These are phyloP conservation scores for Trichoderma parareesei DNA, from an alignment of 495 filamentous ascomycete genomes.

Conservation along the genomic window DNA sequence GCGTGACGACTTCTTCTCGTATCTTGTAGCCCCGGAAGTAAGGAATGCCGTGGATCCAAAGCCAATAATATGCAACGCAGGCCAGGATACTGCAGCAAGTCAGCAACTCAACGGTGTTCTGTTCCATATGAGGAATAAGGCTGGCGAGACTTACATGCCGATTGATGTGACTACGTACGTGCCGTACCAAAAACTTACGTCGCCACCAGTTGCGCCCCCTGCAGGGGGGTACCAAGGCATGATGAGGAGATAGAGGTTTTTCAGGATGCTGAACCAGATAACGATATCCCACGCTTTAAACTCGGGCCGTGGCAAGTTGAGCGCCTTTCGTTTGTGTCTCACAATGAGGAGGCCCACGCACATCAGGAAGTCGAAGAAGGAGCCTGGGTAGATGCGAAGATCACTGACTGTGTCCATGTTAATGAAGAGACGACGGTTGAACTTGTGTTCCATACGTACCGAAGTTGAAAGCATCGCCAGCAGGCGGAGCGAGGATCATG, in stretches of 20 bases:
- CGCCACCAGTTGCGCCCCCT: conserved; percentile 45
- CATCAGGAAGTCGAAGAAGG: conserved; percentile 47
- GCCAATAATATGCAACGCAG: conserved; percentile 48
- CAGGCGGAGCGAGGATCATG: conserved; percentile 59
- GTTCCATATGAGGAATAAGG: background rate
- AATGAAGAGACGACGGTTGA: conserved; percentile 10
- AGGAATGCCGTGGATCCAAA: conserved; percentile 49
- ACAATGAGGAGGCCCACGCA: conserved; percentile 46
- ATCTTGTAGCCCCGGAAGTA: conserved; percentile 41
- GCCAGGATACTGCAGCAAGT: conserved; percentile 29
- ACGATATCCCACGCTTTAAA: conserved; percentile 49
- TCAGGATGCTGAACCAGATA: conserved; percentile 45
- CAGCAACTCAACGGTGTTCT: background rate
- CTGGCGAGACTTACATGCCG: conserved; percentile 40
- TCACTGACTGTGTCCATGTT: conserved; percentile 41
- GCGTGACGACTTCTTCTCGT: conserved; percentile 42
- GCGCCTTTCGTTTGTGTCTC: background rate
- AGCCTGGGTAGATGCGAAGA: conserved; percentile 43
- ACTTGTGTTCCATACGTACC: conserved; percentile 17
- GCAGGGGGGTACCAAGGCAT: conserved; percentile 61
- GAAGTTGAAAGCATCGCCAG: conserved; percentile 63
- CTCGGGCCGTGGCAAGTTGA: conserved; percentile 21
- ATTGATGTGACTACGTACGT: conserved; percentile 52
- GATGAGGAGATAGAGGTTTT: conserved; percentile 48
- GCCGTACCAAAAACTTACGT: conserved; percentile 61